Conservation (phyloP, 1,284 basidiomycete genomes). For the Cryptococcus sp. region DNA sequence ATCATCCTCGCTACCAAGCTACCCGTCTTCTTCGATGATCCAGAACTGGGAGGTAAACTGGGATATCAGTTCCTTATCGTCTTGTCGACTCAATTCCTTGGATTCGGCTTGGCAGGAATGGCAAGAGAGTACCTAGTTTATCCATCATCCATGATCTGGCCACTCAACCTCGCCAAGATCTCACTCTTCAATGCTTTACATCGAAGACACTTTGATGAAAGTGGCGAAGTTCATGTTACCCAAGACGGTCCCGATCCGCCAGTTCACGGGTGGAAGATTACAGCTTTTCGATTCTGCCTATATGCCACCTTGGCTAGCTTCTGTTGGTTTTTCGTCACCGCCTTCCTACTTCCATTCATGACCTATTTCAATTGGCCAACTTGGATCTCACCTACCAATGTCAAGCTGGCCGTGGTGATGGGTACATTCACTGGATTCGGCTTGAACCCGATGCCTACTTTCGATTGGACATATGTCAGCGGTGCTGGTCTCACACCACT, state of each 20-base stretch:
- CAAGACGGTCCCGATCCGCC: conserved; percentile 1
- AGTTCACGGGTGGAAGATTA: conserved; percentile 17
- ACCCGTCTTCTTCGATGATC: conserved; percentile 58
- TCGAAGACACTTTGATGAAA: conserved; percentile 12
- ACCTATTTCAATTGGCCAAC: conserved; percentile 57
- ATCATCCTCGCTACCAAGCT: conserved; percentile 62
- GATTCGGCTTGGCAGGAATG: conserved; percentile 82
- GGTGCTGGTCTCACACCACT: conserved; percentile 83
- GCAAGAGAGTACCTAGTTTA: conserved; percentile 56
- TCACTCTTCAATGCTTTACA: conserved; percentile 94
- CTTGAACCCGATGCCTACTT: conserved; percentile 55
- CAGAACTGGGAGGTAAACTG: conserved; percentile 53
- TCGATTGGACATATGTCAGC: conserved; percentile 91
- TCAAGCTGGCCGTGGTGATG: conserved; percentile 17
- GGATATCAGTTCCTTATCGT: conserved; percentile 72
- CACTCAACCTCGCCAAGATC: conserved; percentile 83
- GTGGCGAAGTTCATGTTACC: conserved; percentile 6
- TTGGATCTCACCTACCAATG: conserved; percentile 53
- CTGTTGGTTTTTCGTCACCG: conserved; percentile 18
- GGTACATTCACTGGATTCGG: conserved; percentile 30
- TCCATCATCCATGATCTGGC: conserved; percentile 98
- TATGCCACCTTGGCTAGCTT: conserved; percentile 10
- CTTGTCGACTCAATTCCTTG: conserved; percentile 82
- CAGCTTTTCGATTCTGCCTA: conserved; percentile 14
- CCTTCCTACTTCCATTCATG: conserved; percentile 10